Conservation (phyloP, 148 eudicot genomes). For the Silene conica region DNA sequence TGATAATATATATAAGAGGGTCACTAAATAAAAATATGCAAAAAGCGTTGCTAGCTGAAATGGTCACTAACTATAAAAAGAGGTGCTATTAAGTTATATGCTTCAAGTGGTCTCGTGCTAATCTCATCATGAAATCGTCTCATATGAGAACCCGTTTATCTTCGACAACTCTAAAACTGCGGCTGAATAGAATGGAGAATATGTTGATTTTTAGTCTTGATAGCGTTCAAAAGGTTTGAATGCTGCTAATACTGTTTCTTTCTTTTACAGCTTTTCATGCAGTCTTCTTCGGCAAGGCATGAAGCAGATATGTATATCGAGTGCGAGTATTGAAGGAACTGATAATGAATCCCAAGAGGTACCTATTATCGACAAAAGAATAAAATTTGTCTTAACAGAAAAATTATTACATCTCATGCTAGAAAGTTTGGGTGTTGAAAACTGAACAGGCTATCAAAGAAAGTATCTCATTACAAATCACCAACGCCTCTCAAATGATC, state of each 20-base stretch:
- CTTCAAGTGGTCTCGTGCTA: too few relatives aligned
- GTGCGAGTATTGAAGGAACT: conserved; percentile 32
- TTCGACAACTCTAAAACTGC: too few relatives aligned
- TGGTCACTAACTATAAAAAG: too few relatives aligned
- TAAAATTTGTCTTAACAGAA: conserved; percentile 8
- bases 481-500: conserved; percentile 71
- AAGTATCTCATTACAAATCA: conserved; percentile 63
- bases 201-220: neutral
- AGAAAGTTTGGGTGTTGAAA: too few relatives aligned
- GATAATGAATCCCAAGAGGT: conserved; percentile 67
- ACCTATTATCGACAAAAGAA: conserved; percentile 17
- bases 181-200: too few relatives aligned
- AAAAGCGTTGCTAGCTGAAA: too few relatives aligned
- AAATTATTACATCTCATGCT: conserved; percentile 2
- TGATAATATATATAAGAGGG: too few relatives aligned
- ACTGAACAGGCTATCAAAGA: conserved; percentile 57
- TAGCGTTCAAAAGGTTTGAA: neutral
- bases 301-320: conserved; percentile 81
- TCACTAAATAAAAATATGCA: too few relatives aligned
- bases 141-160: too few relatives aligned
- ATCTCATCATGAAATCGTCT: too few relatives aligned
- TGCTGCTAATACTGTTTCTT: conserved; percentile 1
- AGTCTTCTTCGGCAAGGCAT: conserved; percentile 93
- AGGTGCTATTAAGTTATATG: too few relatives aligned
- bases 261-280: conserved; percentile 66